Evolutionary conservation across 805 yeast species (phyloP).

Genomic region (Myxozyma nipponensis): DNA sequence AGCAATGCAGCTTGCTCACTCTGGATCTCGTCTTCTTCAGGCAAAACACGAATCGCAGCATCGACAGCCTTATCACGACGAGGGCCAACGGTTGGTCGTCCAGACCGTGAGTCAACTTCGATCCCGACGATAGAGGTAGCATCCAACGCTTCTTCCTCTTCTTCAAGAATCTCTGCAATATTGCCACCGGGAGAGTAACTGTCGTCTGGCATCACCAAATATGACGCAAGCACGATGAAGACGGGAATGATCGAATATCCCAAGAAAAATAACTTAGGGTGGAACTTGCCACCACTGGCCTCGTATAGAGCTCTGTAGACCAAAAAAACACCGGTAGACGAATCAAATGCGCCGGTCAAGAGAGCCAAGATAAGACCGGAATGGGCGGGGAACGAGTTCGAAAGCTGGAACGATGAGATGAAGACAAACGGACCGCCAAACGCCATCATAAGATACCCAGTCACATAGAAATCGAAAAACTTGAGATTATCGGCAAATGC

Average conservation of each 20-base stretch:
- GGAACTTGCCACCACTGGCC: conserved; percentile 36
- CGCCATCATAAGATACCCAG: conserved; percentile 74
- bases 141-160: conserved; percentile 45
- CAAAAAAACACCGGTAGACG: conserved; percentile 84
- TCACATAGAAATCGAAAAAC: conserved; percentile 58
- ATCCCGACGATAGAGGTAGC: conserved; percentile 41
- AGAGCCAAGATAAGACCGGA: conserved; percentile 80
- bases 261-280: conserved; percentile 59
- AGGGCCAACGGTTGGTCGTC: conserved; percentile 6
- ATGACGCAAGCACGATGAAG: conserved; percentile 70
- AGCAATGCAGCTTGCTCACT: conserved; percentile 5
- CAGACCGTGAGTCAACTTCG: conserved; percentile 27
- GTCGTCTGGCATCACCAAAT: conserved; percentile 72
- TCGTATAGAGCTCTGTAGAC: conserved; percentile 66
- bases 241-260: conserved; percentile 69
- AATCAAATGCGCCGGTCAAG: conserved; percentile 89
- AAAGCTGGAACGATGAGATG: conserved; percentile 83
- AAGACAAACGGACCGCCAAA: conserved; percentile 93
- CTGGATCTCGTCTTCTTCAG: conserved; percentile 4
- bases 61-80: conserved; percentile 4
- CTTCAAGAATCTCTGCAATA: conserved; percentile 59
- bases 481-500: conserved; percentile 40
- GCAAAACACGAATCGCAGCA: neutral
- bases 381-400: conserved; percentile 77
- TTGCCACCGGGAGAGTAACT: conserved; percentile 64